A percentile compares a stretch with the other conserved stretches of the same genome.
Evolutionary conservation across 495 filamentous ascomycete species (phyloP).

Genomic region (Xylaria palmicola): DNA sequence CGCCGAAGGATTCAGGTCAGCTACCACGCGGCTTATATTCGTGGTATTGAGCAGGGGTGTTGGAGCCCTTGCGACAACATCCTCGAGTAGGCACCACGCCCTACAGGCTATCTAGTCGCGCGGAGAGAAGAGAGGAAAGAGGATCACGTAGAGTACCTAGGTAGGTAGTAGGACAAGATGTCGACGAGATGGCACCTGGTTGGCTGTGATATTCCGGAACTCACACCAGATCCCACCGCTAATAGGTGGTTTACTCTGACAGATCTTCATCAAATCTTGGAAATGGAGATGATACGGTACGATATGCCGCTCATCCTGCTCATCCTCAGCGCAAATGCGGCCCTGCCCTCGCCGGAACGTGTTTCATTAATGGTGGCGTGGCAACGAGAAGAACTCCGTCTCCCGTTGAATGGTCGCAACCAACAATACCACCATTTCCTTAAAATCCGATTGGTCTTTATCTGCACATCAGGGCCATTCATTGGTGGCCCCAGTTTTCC

Average conservation of each 20-base stretch:
- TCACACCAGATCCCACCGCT: no score
- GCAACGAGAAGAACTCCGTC: background rate
- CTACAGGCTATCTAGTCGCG: no score
- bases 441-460: slow-evolving; percentile 5
- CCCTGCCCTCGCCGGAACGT: background rate
- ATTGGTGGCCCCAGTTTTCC: background rate
- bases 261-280: no score
- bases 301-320: no score
- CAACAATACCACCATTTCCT: background rate
- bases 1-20: background rate
- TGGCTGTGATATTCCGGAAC: no score
- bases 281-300: no score
- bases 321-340: background rate
- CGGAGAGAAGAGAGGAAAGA: background rate
- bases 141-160: background rate
- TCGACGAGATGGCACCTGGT: no score
- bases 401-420: background rate
- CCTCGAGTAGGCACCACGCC: background rate
- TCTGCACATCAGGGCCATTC: background rate
- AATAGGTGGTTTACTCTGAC: no score
- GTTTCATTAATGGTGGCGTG: background rate
- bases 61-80: background rate
- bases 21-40: background rate
- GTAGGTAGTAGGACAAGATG: no score
- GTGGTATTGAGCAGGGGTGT: background rate